Conservation (phyloP, 352 stramenopile species). For the Phytophthora cactorum region DNA sequence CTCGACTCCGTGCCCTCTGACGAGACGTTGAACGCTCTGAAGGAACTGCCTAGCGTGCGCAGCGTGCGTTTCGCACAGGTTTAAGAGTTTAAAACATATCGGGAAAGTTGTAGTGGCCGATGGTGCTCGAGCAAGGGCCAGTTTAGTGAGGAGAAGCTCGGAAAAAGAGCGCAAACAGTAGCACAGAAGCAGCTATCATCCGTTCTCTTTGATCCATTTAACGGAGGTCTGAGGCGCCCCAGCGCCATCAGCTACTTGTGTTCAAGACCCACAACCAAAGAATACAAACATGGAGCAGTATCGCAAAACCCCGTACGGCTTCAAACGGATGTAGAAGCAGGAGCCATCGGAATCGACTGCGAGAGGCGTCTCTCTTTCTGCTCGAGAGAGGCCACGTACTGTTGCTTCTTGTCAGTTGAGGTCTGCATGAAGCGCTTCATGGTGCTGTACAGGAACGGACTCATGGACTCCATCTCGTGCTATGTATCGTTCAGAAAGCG, state of each 20-base stretch:
- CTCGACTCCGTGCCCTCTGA: slow-evolving; percentile 64
- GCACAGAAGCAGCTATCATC: slow-evolving; percentile 17
- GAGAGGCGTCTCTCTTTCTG: slow-evolving; percentile 37
- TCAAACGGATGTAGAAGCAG: slow-evolving; percentile 19
- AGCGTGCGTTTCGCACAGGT: slow-evolving; percentile 75
- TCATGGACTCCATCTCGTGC: slow-evolving; percentile 75
- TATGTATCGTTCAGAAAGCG: slow-evolving; percentile 18
- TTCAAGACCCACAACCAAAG: slow-evolving; percentile 19
- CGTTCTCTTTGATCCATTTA: slow-evolving; percentile 25
- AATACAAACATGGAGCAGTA: slow-evolving; percentile 19
- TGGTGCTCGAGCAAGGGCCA: too few relatives aligned
- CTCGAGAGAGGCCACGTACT: slow-evolving; percentile 53
- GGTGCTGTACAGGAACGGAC: slow-evolving; percentile 63
- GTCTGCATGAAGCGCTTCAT: slow-evolving; percentile 84
- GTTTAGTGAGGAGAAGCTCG: slow-evolving; percentile 1
- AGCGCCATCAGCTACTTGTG: neutral
- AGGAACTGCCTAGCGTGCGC: slow-evolving; percentile 64
- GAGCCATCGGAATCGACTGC: slow-evolving; percentile 18
- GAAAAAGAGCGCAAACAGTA: slow-evolving; percentile 26
- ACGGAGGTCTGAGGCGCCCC: neutral
- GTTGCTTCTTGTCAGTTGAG: slow-evolving; percentile 72
- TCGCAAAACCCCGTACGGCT: neutral
- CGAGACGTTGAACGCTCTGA: slow-evolving; percentile 67
- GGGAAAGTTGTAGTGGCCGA: slow-evolving; percentile 5
- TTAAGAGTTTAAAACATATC: slow-evolving; percentile 24